Base-by-base conservation (phyloP, 305 asterid genomes). In the Solanum aculeatissimum region DNA sequence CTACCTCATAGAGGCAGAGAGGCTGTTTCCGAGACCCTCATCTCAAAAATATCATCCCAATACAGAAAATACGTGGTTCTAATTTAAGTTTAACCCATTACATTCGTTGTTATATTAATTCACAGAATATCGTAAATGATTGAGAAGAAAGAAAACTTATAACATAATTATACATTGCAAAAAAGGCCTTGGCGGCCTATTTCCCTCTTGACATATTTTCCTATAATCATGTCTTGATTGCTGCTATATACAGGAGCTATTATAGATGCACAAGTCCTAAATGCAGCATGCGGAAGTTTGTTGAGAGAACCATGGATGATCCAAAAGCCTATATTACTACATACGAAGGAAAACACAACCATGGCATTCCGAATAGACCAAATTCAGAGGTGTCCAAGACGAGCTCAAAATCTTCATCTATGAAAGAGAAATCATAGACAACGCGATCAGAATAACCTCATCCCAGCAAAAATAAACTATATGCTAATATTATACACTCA, bases 341-440 rank as follows among this genome's bases (percentile, higher is more conserved):
- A 27, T 95, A 92, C 25, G 98, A 95, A 83, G 98, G 98, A 55
- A 90, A 88, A 66, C 98, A 94, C 95, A 90, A 89, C 91, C 98
- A 94, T 40, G 87, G 83, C 83, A 77, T 89, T 90, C 93, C 97
- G 15, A 85, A 70, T 23, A 89, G 62, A 78, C 83, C 87, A 47
- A 84, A 86, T 57, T 70, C 89, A 7, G 92, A 85, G 80, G 84
- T 87, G 13, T 87, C 92, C 68, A 90, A 86, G 87, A 80, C 90
- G 10, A 86, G 88, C 62, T 11, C 86, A 43, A 91, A 87, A 51
- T 60, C 80, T 66, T 60, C 85, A 83, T 66, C 85, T 45, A 66
- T 42, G 47, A 82, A 63, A 62, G 84, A 82, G 19, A 62, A 82
- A 25, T 45, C 32, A 82, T 63, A 82, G 35, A 10, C 0, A 4